Evolutionary conservation across 2,329 filamentous ascomycete genomes (phyloP).

Genomic region (Chrysoporthe austroafricana): DNA sequence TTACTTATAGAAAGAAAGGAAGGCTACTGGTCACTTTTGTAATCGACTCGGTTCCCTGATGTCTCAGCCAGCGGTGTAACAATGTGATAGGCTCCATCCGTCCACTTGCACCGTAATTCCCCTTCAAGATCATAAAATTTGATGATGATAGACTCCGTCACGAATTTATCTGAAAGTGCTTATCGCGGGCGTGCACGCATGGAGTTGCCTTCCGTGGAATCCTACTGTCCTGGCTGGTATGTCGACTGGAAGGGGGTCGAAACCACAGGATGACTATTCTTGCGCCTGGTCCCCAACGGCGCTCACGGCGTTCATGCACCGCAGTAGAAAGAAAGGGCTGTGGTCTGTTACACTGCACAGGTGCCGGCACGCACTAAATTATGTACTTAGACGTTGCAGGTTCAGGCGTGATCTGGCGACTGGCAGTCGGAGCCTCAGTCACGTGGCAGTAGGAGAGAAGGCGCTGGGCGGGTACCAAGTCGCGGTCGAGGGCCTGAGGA

Average conservation of each 20-base stretch:
- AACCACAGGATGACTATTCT: not conserved
- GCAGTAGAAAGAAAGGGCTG: not conserved
- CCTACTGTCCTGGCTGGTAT: not conserved
- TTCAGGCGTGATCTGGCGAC: not conserved
- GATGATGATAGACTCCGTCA: not conserved
- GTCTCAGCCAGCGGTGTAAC: not conserved
- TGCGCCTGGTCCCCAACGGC: not conserved
- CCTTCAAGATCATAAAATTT: not conserved
- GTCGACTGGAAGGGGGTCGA: not conserved
- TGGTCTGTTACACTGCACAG: no score
- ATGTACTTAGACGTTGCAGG: no score
- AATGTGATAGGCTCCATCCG: not conserved
- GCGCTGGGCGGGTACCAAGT: not conserved
- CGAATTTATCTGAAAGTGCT: not conserved
- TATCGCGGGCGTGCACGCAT: not conserved
- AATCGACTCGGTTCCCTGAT: not conserved
- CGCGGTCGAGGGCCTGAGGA: not conserved
- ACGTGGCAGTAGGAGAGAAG: not conserved
- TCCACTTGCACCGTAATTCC: not conserved
- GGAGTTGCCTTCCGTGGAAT: not conserved
- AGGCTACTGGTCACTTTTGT: slow-evolving; percentile 4
- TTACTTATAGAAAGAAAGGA: slow-evolving; percentile 4
- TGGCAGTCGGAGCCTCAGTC: not conserved
- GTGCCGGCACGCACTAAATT: no score
- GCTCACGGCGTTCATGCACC: not conserved